Evolutionary conservation across 1,284 basidiomycete species (phyloP).

Genomic region (Pulchroboletus neoregius): DNA sequence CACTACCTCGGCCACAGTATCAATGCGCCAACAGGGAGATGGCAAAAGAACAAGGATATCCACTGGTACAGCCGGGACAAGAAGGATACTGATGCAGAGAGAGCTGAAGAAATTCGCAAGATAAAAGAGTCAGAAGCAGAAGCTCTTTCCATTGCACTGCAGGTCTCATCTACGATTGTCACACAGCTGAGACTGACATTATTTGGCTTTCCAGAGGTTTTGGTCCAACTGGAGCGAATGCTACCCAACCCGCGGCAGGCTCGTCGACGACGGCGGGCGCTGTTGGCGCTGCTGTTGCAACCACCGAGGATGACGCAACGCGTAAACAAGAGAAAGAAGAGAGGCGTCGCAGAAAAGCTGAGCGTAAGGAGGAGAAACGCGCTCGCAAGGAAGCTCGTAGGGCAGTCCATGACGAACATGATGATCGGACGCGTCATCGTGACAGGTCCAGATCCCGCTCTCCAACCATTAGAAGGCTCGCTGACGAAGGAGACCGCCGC

Average conservation of each 20-base stretch:
- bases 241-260: slow-evolving; percentile 10
- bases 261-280: slow-evolving; percentile 22
- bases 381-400: slow-evolving; percentile 46
- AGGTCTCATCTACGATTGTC: slow-evolving; percentile 29
- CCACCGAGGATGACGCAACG: slow-evolving; percentile 31
- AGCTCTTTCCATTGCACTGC: slow-evolving; percentile 77
- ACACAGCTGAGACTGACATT: slow-evolving; percentile 1
- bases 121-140: slow-evolving; percentile 87
- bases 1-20: slow-evolving; percentile 90
- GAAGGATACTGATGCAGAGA: slow-evolving; percentile 42
- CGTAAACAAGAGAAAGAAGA: slow-evolving; percentile 53
- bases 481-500: slow-evolving; percentile 20
- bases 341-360: slow-evolving; percentile 51
- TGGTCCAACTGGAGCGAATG: slow-evolving; percentile 47
- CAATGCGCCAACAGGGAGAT: slow-evolving; percentile 88
- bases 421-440: slow-evolving; percentile 26
- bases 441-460: slow-evolving; percentile 45
- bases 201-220: slow-evolving; percentile 49
- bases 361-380: slow-evolving; percentile 57
- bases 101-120: slow-evolving; percentile 67
- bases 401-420: slow-evolving; percentile 34
- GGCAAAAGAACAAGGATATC: slow-evolving; percentile 94
- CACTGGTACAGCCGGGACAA: slow-evolving; percentile 86
- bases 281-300: slow-evolving; percentile 25
- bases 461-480: slow-evolving; percentile 28